phyloP scores from a whole-genome alignment of 148 eudicot species.

The Nepenthes mirabilis region DNA sequence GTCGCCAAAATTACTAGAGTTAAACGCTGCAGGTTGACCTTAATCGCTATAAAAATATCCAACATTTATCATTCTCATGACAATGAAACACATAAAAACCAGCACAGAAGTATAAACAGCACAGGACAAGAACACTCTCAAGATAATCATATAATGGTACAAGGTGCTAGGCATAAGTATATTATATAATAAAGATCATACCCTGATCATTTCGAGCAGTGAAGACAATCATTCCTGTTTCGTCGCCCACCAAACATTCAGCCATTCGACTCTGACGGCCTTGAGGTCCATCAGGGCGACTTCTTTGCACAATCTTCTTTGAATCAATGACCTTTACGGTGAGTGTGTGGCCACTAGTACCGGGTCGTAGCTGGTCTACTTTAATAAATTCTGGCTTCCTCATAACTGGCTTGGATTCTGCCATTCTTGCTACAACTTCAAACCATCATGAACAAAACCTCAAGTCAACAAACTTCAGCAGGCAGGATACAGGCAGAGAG shows the following conservation, averaged over 20 bases:
- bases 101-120: no score
- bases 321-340: slow-evolving; percentile 38
- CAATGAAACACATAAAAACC: no score
- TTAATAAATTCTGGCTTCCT: slow-evolving; percentile 51
- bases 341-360: slow-evolving; percentile 39
- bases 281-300: slow-evolving; percentile 29
- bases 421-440: slow-evolving; percentile 6
- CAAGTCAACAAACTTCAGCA: no score
- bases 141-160: no score
- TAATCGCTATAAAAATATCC: no score
- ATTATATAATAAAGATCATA: background rate
- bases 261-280: slow-evolving; percentile 29
- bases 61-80: no score
- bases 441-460: no score
- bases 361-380: slow-evolving; percentile 47
- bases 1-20: no score
- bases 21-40: no score
- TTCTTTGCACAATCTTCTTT: slow-evolving; percentile 29
- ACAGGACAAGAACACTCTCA: no score
- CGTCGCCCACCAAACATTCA: slow-evolving; percentile 55
- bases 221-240: slow-evolving; percentile 46
- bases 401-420: slow-evolving; percentile 27
- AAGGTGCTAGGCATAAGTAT: no score
- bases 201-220: slow-evolving; percentile 65
- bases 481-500: no score